Evolutionary conservation across 495 filamentous ascomycete species (phyloP).

Genomic region (Penicillium ochrochloron): DNA sequence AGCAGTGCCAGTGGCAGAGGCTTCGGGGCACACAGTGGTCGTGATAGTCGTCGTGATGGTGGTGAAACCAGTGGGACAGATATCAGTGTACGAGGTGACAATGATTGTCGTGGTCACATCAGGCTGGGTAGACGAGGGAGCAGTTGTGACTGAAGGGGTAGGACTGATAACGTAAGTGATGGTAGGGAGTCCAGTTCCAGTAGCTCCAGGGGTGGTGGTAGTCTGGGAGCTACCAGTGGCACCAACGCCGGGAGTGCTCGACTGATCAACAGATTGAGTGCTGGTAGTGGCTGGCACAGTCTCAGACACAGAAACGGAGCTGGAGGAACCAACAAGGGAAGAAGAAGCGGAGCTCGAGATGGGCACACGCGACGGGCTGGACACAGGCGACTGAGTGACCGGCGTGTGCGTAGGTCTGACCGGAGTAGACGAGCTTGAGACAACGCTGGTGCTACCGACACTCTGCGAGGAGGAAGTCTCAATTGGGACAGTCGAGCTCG

Average conservation of each 20-base stretch:
- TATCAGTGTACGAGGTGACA: constrained; percentile 47
- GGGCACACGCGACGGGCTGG: background rate
- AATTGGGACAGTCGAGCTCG: background rate
- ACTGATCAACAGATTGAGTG: background rate
- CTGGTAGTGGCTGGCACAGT: background rate
- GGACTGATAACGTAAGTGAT: constrained; percentile 41
- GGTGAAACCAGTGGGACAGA: constrained; percentile 52
- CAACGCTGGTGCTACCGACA: background rate
- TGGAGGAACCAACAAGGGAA: background rate
- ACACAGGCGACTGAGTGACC: background rate
- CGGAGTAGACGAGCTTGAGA: constrained; percentile 1
- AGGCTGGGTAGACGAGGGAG: constrained; percentile 35
- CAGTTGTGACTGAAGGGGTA: constrained; percentile 47
- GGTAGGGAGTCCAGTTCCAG: constrained; percentile 17
- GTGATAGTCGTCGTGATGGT: constrained; percentile 49
- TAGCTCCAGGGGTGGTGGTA: constrained; percentile 12
- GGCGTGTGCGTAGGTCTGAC: background rate
- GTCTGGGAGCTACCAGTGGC: constrained; percentile 4
- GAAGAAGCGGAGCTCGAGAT: background rate
- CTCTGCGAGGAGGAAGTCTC: background rate
- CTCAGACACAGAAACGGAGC: background rate
- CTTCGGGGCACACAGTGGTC: constrained; percentile 44
- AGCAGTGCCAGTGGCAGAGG: constrained; percentile 26
- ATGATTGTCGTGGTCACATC: constrained; percentile 44
- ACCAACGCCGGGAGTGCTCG: constrained; percentile 3